phyloP scores from a whole-genome alignment of 257 asterid species.

The Solanum bulbocastanum region DNA sequence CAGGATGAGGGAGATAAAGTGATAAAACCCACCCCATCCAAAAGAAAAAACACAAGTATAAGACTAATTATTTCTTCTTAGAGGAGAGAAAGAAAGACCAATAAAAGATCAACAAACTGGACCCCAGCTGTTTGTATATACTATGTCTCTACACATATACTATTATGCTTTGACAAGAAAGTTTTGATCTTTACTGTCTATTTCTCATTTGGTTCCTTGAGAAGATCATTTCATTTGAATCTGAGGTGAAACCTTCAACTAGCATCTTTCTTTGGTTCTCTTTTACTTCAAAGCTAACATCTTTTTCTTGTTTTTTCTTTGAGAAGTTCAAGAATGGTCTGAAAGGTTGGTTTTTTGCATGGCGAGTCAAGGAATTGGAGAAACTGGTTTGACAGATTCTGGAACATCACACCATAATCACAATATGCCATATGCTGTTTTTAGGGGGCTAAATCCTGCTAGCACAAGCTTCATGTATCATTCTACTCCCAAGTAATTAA shows the following conservation, averaged over 20 bases:
- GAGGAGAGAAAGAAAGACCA: constrained; percentile 30
- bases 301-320: not conserved
- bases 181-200: not conserved
- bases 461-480: constrained; percentile 43
- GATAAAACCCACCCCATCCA: constrained; percentile 9
- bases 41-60: constrained; percentile 24
- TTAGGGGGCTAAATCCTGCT: constrained; percentile 42
- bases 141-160: constrained; percentile 4
- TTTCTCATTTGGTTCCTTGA: not conserved
- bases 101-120: constrained; percentile 1
- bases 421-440: constrained; percentile 46
- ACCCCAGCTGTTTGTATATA: constrained; percentile 24
- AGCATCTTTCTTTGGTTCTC: not conserved
- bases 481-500: not conserved
- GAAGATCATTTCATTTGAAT: not conserved
- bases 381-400: constrained; percentile 33
- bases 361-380: constrained; percentile 42
- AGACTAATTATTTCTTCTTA: constrained; percentile 31
- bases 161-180: constrained; percentile 1
- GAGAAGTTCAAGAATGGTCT: constrained; percentile 25
- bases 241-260: not conserved
- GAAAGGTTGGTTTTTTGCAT: constrained; percentile 39
- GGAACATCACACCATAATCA: constrained; percentile 16
- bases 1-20: not conserved
- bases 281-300: not conserved